Base-by-base conservation (phyloP, 208 protist genomes). In the Leishmania turanica region DNA sequence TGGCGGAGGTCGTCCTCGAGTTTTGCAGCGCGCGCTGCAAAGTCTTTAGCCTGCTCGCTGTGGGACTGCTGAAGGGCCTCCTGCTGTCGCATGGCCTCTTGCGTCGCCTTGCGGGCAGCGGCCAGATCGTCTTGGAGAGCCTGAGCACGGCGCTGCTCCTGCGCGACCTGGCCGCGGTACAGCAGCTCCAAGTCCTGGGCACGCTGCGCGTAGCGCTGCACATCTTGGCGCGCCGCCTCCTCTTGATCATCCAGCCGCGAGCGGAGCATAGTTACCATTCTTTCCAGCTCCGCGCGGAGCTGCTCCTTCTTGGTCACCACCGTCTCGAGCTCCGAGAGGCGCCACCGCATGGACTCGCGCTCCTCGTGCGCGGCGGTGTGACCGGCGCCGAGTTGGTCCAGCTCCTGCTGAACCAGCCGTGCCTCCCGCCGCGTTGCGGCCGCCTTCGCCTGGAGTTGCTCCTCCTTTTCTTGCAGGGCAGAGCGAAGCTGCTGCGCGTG, bases 391-490 rank as follows among this genome's bases (percentile, higher is more conserved):
- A 89, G 75, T 42, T 79, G 60, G 15, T 53, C 34, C 19, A 78
- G 17, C 60, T 79, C 73, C 47, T 83, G 84, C 62, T 82, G 75
- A 9, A 73, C 47, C 27, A 68, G 74, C 31, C 66, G 76, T 53
- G 72, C 75, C 82, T 90, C 87, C 31, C 76, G 85, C 31, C 81
- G 84, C 19, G 86, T 77, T 11, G 74, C 78, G 0, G 70, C 79
- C 47, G 68, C 82, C 37, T 76, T 60, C 34, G 49, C 51, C 66
- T 90, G 83, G 31, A 91, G 76, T 68, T 84, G 81, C 54, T 87
- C 88, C 34, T 93, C 90, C 60, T 82, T 79, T 60, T 89, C 84
- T 21, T 74, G 69, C 17, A 87, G 56, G n/a, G 76, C 77, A 24
- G 60, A 34, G 21, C 81, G 85, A n/a, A 89, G 74, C 60, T 84